Evolutionary conservation across 1,139 yeast genomes (phyloP).

Genomic region (Kurtzmaniella quercitrusa): DNA sequence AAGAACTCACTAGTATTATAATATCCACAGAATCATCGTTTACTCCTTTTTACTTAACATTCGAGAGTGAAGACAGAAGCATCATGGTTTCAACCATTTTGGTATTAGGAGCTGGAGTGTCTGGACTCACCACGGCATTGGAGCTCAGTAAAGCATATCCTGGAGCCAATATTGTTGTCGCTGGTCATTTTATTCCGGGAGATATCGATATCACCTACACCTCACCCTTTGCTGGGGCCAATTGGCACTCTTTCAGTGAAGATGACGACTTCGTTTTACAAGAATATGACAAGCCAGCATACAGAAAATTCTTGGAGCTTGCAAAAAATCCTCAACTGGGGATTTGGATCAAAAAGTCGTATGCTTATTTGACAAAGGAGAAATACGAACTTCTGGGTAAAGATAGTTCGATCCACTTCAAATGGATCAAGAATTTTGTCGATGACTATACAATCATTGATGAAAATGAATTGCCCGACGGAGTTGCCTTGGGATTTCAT

Average conservation of each 20-base stretch:
- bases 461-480: slow-evolving; percentile 25
- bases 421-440: slow-evolving; percentile 46
- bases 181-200: slow-evolving; percentile 36
- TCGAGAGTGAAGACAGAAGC: background rate
- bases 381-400: slow-evolving; percentile 14
- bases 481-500: slow-evolving; percentile 32
- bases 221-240: slow-evolving; percentile 43
- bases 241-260: slow-evolving; percentile 44
- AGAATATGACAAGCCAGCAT: slow-evolving; percentile 36
- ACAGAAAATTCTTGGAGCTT: slow-evolving; percentile 33
- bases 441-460: slow-evolving; percentile 27
- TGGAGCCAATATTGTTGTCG: slow-evolving; percentile 22
- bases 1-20: too few species aligned
- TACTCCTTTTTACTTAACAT: too few species aligned
- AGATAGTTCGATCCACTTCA: slow-evolving; percentile 19
- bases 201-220: slow-evolving; percentile 33
- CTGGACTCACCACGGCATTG: slow-evolving; percentile 38
- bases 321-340: slow-evolving; percentile 44
- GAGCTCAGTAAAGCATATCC: slow-evolving; percentile 21
- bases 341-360: slow-evolving; percentile 30
- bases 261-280: slow-evolving; percentile 28
- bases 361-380: slow-evolving; percentile 25
- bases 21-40: too few species aligned
- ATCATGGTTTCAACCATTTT: slow-evolving; percentile 13
- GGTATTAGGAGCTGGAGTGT: slow-evolving; percentile 40